Base-by-base conservation (phyloP, 176 grass and related monocot species). In the Rhynchospora tenuis region DNA sequence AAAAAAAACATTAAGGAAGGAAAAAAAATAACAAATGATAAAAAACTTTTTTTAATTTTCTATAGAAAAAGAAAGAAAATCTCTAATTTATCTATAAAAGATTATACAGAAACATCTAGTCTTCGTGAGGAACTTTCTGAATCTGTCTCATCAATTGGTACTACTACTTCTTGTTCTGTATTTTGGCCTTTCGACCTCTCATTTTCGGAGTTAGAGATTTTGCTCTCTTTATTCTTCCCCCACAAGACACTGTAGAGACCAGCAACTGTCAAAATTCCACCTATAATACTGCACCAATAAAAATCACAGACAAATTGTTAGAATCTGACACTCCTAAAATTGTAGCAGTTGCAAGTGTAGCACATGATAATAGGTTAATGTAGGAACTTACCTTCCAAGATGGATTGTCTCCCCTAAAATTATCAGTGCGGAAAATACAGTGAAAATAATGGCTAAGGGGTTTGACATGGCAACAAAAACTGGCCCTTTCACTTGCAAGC, bases 201-300 rank as follows among this genome's bases (percentile, higher is more conserved):
- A 19, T 56, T 7, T 6, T 48, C 28, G 14, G 14, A 28, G 28
- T 77, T 56, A 50, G 13, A 19, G 23, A 19, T 50, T 64, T 78
- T 33, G 45, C 85, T 89, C 69, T 85, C 86, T 78, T 66, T 81
- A 77, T 86, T 85, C 65, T 94, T 91, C 3, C 87, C 92, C 92
- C 92, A 91, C 10, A 94, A 51, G 17, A 94, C 87, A 48, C 85
- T 89, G 67, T 91, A 94, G 31, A 94, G 87, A 10, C 92, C 92
- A 26, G 85, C 78, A 45, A 91, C 85, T 0, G 90, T 88, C 73
- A 94, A 63, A 27, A 88, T 27, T 43, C 90, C 92, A 28, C 92
- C 92, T 0, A 91, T 5, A 68, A 94, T 68, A 73, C 92, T 94
- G 87, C 86, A 79, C 6, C 23, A 59, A 73, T 69, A 52, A 31